Evolutionary conservation across 768 basidiomycete species (phyloP).

Genomic region (Cystofilobasidium ferigula): DNA sequence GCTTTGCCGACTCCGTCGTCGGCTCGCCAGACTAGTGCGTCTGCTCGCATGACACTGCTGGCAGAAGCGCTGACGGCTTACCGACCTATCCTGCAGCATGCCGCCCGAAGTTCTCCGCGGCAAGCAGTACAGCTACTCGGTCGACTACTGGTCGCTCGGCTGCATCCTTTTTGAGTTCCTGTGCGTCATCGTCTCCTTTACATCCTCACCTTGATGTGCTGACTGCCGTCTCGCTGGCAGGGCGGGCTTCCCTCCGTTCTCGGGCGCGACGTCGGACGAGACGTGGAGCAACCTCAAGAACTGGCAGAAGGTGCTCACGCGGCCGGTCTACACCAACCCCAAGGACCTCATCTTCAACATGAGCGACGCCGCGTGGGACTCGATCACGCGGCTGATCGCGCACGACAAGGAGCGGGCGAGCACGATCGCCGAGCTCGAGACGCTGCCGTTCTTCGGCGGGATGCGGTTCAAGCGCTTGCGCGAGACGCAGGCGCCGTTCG

Average conservation of each 20-base stretch:
- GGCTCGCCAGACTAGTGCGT: conserved; percentile 81
- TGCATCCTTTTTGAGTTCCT: conserved; percentile 85
- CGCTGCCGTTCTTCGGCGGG: conserved; percentile 70
- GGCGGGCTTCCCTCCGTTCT: conserved; percentile 88
- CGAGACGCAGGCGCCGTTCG: conserved; percentile 68
- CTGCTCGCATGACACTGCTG: neutral
- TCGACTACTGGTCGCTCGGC: conserved; percentile 97
- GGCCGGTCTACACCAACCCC: conserved; percentile 88
- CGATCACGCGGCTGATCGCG: conserved; percentile 76
- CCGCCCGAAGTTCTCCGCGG: conserved; percentile 72
- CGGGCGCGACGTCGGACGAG: conserved; percentile 86
- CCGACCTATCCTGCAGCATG: conserved; percentile 48
- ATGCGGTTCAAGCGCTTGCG: conserved; percentile 73
- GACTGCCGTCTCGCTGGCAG: neutral
- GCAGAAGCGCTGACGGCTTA: neutral
- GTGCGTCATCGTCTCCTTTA: conserved; percentile 21
- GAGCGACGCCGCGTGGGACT: conserved; percentile 85
- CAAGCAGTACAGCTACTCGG: conserved; percentile 87
- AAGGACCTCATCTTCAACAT: conserved; percentile 97
- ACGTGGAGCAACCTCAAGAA: conserved; percentile 99
- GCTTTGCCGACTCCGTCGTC: conserved; percentile 94
- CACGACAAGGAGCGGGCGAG: conserved; percentile 70
- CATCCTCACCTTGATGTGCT: neutral
- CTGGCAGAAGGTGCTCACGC: conserved; percentile 81
- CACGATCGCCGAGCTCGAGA: conserved; percentile 58